Evolutionary conservation across 2,329 filamentous ascomycete genomes (phyloP), one percentile per base, ranked within the genome.

Genomic region (Pyrenophora graminea): DNA sequence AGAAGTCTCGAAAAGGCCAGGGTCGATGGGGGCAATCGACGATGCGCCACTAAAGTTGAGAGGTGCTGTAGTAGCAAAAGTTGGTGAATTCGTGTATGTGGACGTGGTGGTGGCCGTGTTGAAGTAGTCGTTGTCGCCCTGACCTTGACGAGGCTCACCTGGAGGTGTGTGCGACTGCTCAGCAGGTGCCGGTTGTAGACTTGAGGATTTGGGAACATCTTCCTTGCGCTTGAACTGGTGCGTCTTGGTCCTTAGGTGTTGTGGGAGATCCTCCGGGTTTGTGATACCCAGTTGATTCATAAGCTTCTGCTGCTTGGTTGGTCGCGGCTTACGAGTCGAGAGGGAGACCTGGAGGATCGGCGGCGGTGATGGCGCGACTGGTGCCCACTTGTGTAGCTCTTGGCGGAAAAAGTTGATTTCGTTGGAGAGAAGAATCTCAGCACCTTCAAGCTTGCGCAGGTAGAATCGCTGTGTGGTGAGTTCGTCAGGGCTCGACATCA

Each of bases 401-500:
- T 96, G 91, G 19, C 93, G 87, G 77, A 99, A 93, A 73, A 95
- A 96, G 69, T 99, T 99, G n/a, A 93, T 97, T 76, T 99, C 94
- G 50, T 87, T 88, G 0, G 92, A 84, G 2, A 99, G 80, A 3
- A 99, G 81, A 44, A 99, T 92, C 70, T 99, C 94, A 1, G 94
- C 92, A 2, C 94, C 94, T 75, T 99, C 94, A 46, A 99, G 91
- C 76, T 99, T 99, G 50, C 94, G 89, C 34, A 99, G 80, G 65
- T 96, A 97, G 74, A 99, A 99, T 5, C 95, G 85, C 72, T 97
- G 88, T 0, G 89, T 92, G 47, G 91, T 89, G 7, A 91, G 87
- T 70, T 97, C 93, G 36, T 93, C 90, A 9, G 89, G 85, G 0
- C 89, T 95, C 1, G 87, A 87, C 69, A 91, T 84, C 18, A 91